These are phyloP conservation scores for Pseudogymnoascus sp. DNA, from an alignment of 2,329 filamentous ascomycete species.

Conservation along the genomic window DNA sequence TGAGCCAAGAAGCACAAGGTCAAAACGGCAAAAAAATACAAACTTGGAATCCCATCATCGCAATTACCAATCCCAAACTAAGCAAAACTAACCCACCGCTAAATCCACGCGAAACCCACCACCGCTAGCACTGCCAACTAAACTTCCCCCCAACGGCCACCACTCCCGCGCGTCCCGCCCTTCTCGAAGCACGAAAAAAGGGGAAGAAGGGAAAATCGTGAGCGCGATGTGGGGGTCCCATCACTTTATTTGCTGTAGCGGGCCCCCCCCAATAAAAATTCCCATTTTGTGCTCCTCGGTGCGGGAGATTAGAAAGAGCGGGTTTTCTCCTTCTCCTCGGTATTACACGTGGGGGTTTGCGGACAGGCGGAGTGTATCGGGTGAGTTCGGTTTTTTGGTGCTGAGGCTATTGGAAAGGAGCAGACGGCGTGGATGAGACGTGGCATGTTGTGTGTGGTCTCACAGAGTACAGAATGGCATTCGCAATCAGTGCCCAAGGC, in stretches of 20 bases:
- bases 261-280: not conserved
- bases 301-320: not conserved
- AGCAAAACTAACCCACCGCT: not conserved
- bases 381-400: not conserved
- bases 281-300: not conserved
- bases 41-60: not conserved
- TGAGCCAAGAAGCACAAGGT: not conserved
- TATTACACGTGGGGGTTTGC: not conserved
- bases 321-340: not conserved
- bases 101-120: not conserved
- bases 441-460: not conserved
- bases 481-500: not conserved
- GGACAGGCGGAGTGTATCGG: not conserved
- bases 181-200: not conserved
- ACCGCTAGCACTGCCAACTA: not conserved
- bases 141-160: not conserved
- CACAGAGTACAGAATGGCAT: too few species aligned
- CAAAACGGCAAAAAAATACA: too few species aligned
- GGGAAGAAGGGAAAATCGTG: not conserved
- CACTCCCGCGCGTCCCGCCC: not conserved
- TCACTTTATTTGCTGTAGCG: not conserved
- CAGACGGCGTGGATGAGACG: not conserved
- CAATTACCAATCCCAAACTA: not conserved
- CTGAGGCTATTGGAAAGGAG: not conserved
- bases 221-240: not conserved